A percentile compares a stretch with the other conserved stretches of the same genome.
Conservation (phyloP, 2,329 filamentous ascomycete species). For the Drechmeria coniospora region DNA sequence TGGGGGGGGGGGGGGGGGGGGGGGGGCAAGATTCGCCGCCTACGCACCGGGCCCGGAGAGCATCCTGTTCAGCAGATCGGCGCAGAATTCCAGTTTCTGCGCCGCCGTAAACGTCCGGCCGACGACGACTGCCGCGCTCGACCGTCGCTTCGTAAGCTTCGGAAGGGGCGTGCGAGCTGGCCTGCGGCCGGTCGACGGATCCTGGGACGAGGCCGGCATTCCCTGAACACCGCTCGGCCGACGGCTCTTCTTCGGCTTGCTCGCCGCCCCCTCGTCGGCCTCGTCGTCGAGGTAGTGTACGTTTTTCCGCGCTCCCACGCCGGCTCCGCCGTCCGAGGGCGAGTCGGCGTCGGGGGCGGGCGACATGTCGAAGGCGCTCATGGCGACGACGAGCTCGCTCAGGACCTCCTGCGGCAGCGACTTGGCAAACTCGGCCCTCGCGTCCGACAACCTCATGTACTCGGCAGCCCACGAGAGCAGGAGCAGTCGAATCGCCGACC, state of each 20-base stretch:
- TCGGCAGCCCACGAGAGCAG: slow-evolving; percentile 47
- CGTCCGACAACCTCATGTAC: slow-evolving; percentile 43
- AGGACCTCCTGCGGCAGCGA: slow-evolving; percentile 46
- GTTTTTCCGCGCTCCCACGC: slow-evolving; percentile 23
- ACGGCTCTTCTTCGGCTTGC: slow-evolving; percentile 24
- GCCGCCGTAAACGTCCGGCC: slow-evolving; percentile 17
- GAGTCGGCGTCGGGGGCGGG: slow-evolving; percentile 16
- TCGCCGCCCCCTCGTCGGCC: slow-evolving; percentile 21
- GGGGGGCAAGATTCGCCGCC: slow-evolving; percentile 1
- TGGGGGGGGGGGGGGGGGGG: background rate
- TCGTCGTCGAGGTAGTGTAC: slow-evolving; percentile 33
- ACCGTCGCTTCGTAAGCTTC: slow-evolving; percentile 21
- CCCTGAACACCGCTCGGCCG: slow-evolving; percentile 16
- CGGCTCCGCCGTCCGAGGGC: slow-evolving; percentile 5
- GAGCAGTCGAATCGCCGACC: slow-evolving; percentile 41
- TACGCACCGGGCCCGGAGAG: slow-evolving; percentile 40
- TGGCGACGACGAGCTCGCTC: slow-evolving; percentile 45
- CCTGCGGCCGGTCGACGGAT: slow-evolving; percentile 14
- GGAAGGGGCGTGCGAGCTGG: slow-evolving; percentile 13
- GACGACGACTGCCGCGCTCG: slow-evolving; percentile 16
- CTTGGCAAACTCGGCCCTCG: slow-evolving; percentile 41
- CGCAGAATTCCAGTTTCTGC: slow-evolving; percentile 41
- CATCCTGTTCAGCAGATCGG: slow-evolving; percentile 43
- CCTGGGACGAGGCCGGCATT: slow-evolving; percentile 6
- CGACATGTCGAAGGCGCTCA: slow-evolving; percentile 37